Evolutionary conservation across 1,284 basidiomycete genomes (phyloP).

Genomic region (Schizopora paradoxa): DNA sequence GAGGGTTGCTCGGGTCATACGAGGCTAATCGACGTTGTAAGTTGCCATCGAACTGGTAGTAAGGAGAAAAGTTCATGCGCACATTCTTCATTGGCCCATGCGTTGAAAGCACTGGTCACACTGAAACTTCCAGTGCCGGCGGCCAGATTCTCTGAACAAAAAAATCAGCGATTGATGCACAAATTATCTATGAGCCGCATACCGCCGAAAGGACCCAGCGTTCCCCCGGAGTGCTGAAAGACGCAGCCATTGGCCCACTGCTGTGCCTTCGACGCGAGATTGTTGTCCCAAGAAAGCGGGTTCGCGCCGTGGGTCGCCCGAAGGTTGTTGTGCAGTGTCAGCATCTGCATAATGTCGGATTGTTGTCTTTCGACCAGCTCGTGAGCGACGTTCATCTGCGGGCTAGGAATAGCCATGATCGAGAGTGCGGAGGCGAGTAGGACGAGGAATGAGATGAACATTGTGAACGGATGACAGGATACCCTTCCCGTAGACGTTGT

Average conservation of each 20-base stretch:
- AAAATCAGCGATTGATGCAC: too few relatives aligned
- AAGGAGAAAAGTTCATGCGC: constrained; percentile 23
- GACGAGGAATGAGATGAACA: too few relatives aligned
- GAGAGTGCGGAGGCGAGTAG: too few relatives aligned
- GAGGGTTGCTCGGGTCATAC: constrained; percentile 51
- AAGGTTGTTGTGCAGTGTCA: constrained; percentile 53
- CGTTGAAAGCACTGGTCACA: constrained; percentile 44
- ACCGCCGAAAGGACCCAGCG: constrained; percentile 58
- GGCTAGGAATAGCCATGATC: too few relatives aligned
- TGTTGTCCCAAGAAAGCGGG: constrained; percentile 52
- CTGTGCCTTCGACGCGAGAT: constrained; percentile 50
- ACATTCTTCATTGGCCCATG: constrained; percentile 61
- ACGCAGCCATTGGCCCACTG: constrained; percentile 59
- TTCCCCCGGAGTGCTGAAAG: constrained; percentile 60
- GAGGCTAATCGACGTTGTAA: constrained; percentile 34
- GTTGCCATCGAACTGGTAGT: background rate
- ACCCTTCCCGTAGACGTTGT: too few relatives aligned
- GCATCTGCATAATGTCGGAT: constrained; percentile 36
- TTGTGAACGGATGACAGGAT: too few relatives aligned
- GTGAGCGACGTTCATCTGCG: too few relatives aligned
- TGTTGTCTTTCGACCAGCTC: too few relatives aligned
- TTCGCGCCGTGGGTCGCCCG: constrained; percentile 56
- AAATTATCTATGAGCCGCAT: too few relatives aligned
- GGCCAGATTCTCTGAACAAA: constrained; percentile 54
- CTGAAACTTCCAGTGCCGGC: constrained; percentile 56